Evolutionary conservation across 164 flowering plant species (phyloP).

Genomic region (Nymphaea thermarum): DNA sequence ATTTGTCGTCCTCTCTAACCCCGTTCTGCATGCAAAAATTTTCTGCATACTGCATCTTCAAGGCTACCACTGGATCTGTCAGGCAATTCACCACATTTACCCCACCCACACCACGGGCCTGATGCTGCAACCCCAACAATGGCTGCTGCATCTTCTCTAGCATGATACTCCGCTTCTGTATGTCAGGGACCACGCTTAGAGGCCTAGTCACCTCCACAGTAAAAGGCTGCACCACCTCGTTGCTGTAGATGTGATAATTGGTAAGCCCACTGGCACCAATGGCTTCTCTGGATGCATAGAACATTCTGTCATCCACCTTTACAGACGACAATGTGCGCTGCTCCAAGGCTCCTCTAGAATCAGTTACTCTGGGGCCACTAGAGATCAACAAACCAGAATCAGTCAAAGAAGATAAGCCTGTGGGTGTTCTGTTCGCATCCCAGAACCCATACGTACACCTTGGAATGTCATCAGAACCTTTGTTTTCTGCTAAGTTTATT

Average conservation of each 20-base stretch:
- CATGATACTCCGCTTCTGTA: slow-evolving; percentile 39
- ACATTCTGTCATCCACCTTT: not conserved
- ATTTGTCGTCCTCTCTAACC: slow-evolving; percentile 30
- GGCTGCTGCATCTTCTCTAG: slow-evolving; percentile 13
- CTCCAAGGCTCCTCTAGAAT: slow-evolving; percentile 25
- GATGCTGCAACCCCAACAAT: slow-evolving; percentile 32
- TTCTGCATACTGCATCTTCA: slow-evolving; percentile 59
- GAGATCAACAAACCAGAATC: slow-evolving; percentile 52
- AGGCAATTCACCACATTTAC: slow-evolving; percentile 34
- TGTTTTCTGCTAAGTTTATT: not conserved
- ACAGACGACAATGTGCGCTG: slow-evolving; percentile 18
- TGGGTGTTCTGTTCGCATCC: slow-evolving; percentile 65
- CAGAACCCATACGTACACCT: slow-evolving; percentile 47
- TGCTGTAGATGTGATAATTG: slow-evolving; percentile 1
- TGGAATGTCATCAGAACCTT: slow-evolving; percentile 29
- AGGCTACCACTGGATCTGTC: slow-evolving; percentile 80
- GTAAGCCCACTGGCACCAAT: not conserved
- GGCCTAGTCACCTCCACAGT: slow-evolving; percentile 31
- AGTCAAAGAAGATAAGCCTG: slow-evolving; percentile 41
- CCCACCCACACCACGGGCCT: slow-evolving; percentile 29
- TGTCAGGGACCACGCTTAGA: slow-evolving; percentile 29
- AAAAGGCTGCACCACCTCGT: slow-evolving; percentile 21
- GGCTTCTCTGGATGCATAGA: not conserved
- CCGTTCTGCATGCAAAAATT: slow-evolving; percentile 26
- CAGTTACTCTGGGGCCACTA: slow-evolving; percentile 52